Evolutionary conservation across 202 grass and related monocot genomes (phyloP).

Genomic region (Carex arenaria): DNA sequence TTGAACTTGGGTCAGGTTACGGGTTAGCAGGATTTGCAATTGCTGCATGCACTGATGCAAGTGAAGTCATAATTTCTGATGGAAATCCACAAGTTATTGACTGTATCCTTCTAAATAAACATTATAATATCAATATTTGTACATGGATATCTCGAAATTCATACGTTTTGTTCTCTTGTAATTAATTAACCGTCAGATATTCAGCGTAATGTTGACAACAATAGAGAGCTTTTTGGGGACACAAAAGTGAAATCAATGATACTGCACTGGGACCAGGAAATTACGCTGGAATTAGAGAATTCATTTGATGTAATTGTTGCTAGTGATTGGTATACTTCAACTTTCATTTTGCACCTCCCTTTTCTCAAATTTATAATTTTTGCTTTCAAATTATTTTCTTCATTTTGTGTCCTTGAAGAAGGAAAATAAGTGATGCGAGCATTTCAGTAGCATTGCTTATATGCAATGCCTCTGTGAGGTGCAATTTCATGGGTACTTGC

Average conservation of each 20-base stretch:
- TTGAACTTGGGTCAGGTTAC: constrained; percentile 93
- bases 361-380: background rate
- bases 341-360: constrained; percentile 19
- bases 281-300: constrained; percentile 46
- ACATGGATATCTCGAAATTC: background rate
- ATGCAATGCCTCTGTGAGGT: background rate
- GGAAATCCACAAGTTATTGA: constrained; percentile 87
- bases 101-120: constrained; percentile 77
- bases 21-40: constrained; percentile 76
- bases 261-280: constrained; percentile 71
- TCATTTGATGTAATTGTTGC: constrained; percentile 88
- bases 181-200: constrained; percentile 84
- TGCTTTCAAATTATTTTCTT: background rate
- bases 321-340: constrained; percentile 80
- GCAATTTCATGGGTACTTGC: background rate
- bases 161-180: constrained; percentile 23
- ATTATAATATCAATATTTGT: constrained; percentile 14
- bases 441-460: background rate
- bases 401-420: background rate
- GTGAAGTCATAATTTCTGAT: constrained; percentile 79
- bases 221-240: constrained; percentile 54
- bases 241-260: constrained; percentile 69
- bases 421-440: background rate
- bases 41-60: constrained; percentile 70
- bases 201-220: constrained; percentile 66